phyloP scores from a whole-genome alignment of 352 stramenopile species.

The Pythium chondricola region DNA sequence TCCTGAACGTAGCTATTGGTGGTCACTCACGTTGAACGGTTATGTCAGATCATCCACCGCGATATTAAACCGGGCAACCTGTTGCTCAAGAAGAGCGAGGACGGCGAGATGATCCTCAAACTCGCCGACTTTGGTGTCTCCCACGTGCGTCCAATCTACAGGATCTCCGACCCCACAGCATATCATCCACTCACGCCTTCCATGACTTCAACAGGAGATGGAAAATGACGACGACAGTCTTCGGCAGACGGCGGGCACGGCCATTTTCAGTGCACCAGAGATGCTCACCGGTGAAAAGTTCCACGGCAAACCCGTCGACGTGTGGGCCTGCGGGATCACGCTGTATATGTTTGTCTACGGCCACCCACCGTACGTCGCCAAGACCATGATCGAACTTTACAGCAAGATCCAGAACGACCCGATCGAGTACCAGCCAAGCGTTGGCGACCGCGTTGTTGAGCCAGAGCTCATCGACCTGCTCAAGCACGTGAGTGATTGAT shows the following conservation, averaged over 20 bases:
- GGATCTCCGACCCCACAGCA: not conserved
- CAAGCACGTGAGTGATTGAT: constrained; percentile 34
- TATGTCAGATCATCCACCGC: constrained; percentile 60
- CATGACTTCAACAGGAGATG: too few species aligned
- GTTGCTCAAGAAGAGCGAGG: constrained; percentile 49
- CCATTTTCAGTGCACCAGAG: constrained; percentile 74
- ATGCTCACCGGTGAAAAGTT: constrained; percentile 79
- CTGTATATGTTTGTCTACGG: constrained; percentile 96
- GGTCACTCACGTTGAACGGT: too few species aligned
- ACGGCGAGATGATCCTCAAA: constrained; percentile 64
- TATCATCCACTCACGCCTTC: too few species aligned
- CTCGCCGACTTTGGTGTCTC: constrained; percentile 80
- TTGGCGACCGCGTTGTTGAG: constrained; percentile 50
- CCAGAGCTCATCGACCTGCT: constrained; percentile 54
- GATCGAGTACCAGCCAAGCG: constrained; percentile 36
- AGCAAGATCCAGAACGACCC: constrained; percentile 83
- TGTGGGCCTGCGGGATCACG: constrained; percentile 95
- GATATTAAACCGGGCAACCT: constrained; percentile 82
- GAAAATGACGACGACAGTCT: constrained; percentile 65
- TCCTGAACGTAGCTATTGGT: too few species aligned
- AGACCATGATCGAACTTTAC: constrained; percentile 90
- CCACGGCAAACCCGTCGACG: constrained; percentile 80
- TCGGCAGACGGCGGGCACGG: constrained; percentile 66
- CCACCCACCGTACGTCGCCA: constrained; percentile 89
- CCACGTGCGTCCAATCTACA: constrained; percentile 28